Percentiles rank a stretch among this genome's conserved stretches.
Conservation (phyloP, 2,329 filamentous ascomycete species). For the Penicillium sclerotigenum region DNA sequence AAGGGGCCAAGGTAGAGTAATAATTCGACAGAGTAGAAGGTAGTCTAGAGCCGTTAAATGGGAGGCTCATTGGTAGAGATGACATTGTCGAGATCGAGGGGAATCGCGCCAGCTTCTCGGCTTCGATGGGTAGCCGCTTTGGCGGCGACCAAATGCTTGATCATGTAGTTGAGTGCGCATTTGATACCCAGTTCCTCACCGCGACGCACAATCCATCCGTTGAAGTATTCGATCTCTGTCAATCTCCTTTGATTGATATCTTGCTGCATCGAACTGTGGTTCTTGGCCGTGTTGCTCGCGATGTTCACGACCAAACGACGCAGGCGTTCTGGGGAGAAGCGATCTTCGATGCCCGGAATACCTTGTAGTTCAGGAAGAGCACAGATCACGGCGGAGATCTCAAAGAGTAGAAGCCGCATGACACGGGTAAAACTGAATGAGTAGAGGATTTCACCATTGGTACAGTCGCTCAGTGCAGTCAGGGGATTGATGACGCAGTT, state of each 20-base stretch:
- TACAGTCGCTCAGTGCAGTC: slow-evolving; percentile 72
- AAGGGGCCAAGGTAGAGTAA: not conserved
- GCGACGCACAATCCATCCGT: slow-evolving; percentile 77
- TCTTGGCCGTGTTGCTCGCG: slow-evolving; percentile 53
- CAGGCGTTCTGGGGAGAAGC: slow-evolving; percentile 61
- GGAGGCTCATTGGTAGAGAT: slow-evolving; percentile 7
- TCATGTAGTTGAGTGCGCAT: slow-evolving; percentile 68
- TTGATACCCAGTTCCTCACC: slow-evolving; percentile 71
- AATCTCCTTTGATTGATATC: slow-evolving; percentile 59
- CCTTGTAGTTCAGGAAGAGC: slow-evolving; percentile 69
- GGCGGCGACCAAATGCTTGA: slow-evolving; percentile 69
- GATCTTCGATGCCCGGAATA: slow-evolving; percentile 57
- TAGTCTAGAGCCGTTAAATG: not conserved
- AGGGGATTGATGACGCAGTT: slow-evolving; percentile 76
- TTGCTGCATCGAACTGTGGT: slow-evolving; percentile 65
- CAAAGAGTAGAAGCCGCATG: slow-evolving; percentile 68
- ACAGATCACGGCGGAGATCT: slow-evolving; percentile 70
- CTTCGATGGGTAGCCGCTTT: slow-evolving; percentile 53
- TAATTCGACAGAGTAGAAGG: not conserved
- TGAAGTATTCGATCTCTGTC: slow-evolving; percentile 80
- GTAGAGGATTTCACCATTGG: slow-evolving; percentile 67
- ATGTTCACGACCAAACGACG: slow-evolving; percentile 58
- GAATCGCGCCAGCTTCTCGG: slow-evolving; percentile 32
- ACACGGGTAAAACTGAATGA: slow-evolving; percentile 64
- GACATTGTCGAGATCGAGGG: slow-evolving; percentile 23